Percentiles rank a stretch among this genome's conserved stretches.
These are phyloP conservation scores for Eutypa lata DNA, from an alignment of 2,329 filamentous ascomycete species.

Conservation along the genomic window DNA sequence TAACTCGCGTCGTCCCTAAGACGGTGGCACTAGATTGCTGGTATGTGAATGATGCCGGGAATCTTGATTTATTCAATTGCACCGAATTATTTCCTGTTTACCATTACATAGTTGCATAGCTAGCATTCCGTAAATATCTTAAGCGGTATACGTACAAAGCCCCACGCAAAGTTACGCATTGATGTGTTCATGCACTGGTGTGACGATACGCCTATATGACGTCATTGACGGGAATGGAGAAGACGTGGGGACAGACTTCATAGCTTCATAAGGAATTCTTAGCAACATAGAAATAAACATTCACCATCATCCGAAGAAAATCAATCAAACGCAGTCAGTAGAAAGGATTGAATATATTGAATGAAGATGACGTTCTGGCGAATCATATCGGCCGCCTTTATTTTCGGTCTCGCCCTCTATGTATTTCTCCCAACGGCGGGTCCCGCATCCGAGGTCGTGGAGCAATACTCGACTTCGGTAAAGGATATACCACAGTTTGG, in stretches of 20 bases:
- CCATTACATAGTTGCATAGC: too few relatives aligned
- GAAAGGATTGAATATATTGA: background rate
- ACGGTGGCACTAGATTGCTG: too few relatives aligned
- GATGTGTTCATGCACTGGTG: constrained; percentile 38
- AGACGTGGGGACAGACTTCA: background rate
- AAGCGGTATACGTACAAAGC: too few relatives aligned
- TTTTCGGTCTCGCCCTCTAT: background rate
- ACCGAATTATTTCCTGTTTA: too few relatives aligned
- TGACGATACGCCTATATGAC: constrained; percentile 9
- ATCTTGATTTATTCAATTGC: too few relatives aligned
- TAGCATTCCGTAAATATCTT: too few relatives aligned
- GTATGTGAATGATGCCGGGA: too few relatives aligned
- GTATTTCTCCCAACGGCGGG: constrained; percentile 1
- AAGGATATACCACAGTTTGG: constrained; percentile 25
- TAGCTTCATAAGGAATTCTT: background rate
- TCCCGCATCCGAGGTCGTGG: background rate
- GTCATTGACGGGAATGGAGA: constrained; percentile 6
- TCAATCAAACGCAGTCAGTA: background rate
- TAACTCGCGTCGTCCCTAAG: too few relatives aligned
- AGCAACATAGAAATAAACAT: background rate
- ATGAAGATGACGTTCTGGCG: background rate
- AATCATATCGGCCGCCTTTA: background rate
- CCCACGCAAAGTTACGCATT: too few relatives aligned
- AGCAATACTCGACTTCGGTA: constrained; percentile 2
- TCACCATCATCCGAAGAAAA: too few relatives aligned